A percentile compares a stretch with the other conserved stretches of the same genome.
Evolutionary conservation across 805 yeast species (phyloP).

Genomic region (Zygosaccharomyces siamensis): DNA sequence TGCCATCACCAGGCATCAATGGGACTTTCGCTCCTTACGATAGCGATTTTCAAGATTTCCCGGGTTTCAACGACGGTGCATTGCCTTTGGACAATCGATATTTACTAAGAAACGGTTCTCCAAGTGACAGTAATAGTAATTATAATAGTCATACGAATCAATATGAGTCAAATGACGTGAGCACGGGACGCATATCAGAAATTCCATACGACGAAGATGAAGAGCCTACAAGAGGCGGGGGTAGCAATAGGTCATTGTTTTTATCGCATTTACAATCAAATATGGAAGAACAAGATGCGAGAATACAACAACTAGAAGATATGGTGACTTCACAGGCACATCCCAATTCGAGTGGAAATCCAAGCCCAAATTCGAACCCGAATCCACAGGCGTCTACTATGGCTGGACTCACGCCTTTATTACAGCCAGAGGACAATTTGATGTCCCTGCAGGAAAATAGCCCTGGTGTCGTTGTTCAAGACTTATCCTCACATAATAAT

Average conservation of each 20-base stretch:
- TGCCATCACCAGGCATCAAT: slow-evolving; percentile 1
- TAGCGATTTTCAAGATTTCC: slow-evolving; percentile 1
- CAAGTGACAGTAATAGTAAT: slow-evolving; percentile 11
- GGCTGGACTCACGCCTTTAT: slow-evolving; percentile 12
- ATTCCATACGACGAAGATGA: slow-evolving; percentile 25
- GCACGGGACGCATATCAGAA: slow-evolving; percentile 23
- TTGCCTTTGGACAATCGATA: slow-evolving; percentile 6
- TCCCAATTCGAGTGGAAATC: neutral
- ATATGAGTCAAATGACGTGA: slow-evolving; percentile 7
- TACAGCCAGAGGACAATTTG: slow-evolving; percentile 11
- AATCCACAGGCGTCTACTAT: neutral
- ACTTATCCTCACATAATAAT: neutral
- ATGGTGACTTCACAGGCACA: slow-evolving; percentile 17
- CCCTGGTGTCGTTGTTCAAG: slow-evolving; percentile 9
- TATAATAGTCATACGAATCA: neutral
- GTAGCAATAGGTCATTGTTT: slow-evolving; percentile 11
- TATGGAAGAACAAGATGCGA: slow-evolving; percentile 30
- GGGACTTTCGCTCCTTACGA: neutral
- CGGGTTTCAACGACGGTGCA: slow-evolving; percentile 1
- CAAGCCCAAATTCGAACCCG: neutral
- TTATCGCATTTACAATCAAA: slow-evolving; percentile 26
- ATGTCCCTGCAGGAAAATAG: slow-evolving; percentile 11
- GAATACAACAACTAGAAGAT: slow-evolving; percentile 32
- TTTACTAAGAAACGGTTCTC: slow-evolving; percentile 26
- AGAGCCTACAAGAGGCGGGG: slow-evolving; percentile 1